Conservation (phyloP, 164 flowering plant genomes). For the Litsea cubeba region DNA sequence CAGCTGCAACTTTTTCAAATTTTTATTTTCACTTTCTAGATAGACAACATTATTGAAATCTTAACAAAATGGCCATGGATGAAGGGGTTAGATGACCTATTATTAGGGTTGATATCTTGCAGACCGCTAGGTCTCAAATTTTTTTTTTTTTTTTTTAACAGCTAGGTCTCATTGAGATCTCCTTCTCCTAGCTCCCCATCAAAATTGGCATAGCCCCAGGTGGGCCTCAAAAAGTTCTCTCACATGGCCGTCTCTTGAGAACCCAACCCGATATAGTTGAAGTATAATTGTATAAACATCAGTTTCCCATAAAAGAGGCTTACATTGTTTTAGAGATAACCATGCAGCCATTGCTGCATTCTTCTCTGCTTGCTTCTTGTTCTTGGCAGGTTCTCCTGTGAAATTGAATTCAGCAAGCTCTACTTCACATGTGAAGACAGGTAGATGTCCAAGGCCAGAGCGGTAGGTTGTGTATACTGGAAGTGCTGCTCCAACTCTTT, state of each 20-base stretch:
- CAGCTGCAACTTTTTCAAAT: too few relatives aligned
- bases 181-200: not conserved
- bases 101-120: not conserved
- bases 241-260: too few relatives aligned
- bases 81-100: too few relatives aligned
- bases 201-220: not conserved
- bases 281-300: not conserved
- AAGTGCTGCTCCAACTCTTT: slow-evolving; percentile 89
- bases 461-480: slow-evolving; percentile 72
- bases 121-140: too few relatives aligned
- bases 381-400: slow-evolving; percentile 90
- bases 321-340: slow-evolving; percentile 80
- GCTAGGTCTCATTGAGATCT: not conserved
- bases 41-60: too few relatives aligned
- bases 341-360: slow-evolving; percentile 99
- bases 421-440: slow-evolving; percentile 83
- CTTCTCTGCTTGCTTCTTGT: slow-evolving; percentile 95
- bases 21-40: too few relatives aligned
- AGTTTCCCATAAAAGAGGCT: slow-evolving; percentile 16
- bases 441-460: slow-evolving; percentile 90
- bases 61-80: too few relatives aligned
- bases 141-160: too few relatives aligned
- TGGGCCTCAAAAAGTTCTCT: too few relatives aligned
- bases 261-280: too few relatives aligned
- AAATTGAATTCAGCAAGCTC: slow-evolving; percentile 85